These are phyloP conservation scores for Shiraia bambusicola DNA, from an alignment of 2,329 filamentous ascomycete species.

Conservation along the genomic window DNA sequence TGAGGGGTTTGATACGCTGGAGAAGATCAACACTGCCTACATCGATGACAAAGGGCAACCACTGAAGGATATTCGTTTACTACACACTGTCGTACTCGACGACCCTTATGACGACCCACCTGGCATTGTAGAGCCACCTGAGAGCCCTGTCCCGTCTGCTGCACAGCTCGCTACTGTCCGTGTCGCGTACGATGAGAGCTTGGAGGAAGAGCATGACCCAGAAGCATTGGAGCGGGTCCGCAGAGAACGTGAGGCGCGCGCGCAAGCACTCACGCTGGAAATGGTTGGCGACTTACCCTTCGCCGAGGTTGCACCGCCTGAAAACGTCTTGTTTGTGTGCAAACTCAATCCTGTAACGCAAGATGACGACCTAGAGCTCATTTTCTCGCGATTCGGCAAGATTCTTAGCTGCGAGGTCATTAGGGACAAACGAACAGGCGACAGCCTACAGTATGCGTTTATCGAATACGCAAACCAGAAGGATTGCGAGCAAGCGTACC, in stretches of 20 bases:
- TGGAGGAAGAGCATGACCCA: constrained; percentile 77
- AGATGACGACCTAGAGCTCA: constrained; percentile 90
- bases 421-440: constrained; percentile 86
- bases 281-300: constrained; percentile 98
- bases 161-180: constrained; percentile 88
- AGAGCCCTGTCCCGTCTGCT: constrained; percentile 78
- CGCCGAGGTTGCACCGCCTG: constrained; percentile 93
- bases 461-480: constrained; percentile 94
- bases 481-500: constrained; percentile 92
- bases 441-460: constrained; percentile 95
- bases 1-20: constrained; percentile 89
- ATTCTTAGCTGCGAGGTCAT: constrained; percentile 97
- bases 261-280: constrained; percentile 91
- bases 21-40: constrained; percentile 90
- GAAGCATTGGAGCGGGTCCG: constrained; percentile 77
- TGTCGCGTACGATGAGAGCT: constrained; percentile 83
- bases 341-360: constrained; percentile 96
- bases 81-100: constrained; percentile 88
- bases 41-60: constrained; percentile 83
- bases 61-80: constrained; percentile 90
- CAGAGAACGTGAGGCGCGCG: constrained; percentile 85
- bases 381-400: constrained; percentile 94
- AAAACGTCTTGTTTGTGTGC: constrained; percentile 97
- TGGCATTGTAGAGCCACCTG: constrained; percentile 72
- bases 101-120: constrained; percentile 85